Base-by-base conservation (phyloP, 2,329 filamentous ascomycete species). In the Calonectria pseudoreteaudii region DNA sequence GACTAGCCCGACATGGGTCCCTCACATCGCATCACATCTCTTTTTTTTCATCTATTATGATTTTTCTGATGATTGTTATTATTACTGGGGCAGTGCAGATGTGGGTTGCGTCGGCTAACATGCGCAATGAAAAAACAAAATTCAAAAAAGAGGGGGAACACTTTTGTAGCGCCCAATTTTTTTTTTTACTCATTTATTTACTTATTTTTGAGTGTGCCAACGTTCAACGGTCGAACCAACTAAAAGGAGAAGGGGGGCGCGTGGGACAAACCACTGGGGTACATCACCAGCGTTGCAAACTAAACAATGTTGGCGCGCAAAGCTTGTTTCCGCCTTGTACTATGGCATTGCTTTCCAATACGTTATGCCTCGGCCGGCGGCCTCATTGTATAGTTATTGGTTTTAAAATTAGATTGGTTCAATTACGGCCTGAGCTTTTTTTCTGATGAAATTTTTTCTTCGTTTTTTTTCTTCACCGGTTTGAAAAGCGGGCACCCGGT, bases 231-330 rank as follows among this genome's bases (percentile, higher is more conserved):
- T 30, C 53, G 53, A 60, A 38, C 53, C 53, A 60, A 23, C 53
- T 53, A 26, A 6, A 31, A 47, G 10, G 23, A 11, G 10, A 18
- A 9, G 23, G 60, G 36, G 34, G 60, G 23, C 26, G 36, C 30
- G 26, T 28, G n/a, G 13, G 58, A 47, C 56, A 60, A 60, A 60
- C 56, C 56, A 60, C 60, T 64, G 36, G 41, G 60, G 36, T 64
- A 31, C 60, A 64, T 44, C 36, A 64, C 38, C 58, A 64, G 36
- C 36, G 58, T 64, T 44, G 58, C 58, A 64, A 30, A 30, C 58
- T 41, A 64, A 64, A 36, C 31, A 23, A 20, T 31, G 50, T 30
- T 53, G 31, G 36, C 20, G 20, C 11, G 4, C 30, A 23, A 36
- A 36, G 30, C 30, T 53, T 23, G 56, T 41, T 62, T 41, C 31